Base-by-base conservation (phyloP, 2,329 filamentous ascomycete genomes). In the Golovinomyces cichoracearum region DNA sequence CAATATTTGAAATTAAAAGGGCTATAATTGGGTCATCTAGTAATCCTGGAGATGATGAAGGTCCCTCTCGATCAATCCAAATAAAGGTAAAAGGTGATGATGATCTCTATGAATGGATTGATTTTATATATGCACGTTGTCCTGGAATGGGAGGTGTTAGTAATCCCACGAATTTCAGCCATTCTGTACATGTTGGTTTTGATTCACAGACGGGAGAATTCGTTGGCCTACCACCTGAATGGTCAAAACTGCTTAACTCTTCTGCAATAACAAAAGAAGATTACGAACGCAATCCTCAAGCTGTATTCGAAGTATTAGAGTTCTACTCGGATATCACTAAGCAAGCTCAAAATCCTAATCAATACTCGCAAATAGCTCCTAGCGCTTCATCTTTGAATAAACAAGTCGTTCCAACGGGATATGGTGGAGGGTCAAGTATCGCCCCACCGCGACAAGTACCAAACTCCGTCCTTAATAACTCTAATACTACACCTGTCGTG, bases 191-290 rank as follows among this genome's bases (percentile, higher is more conserved):
- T 62, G 90, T 98, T 55, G 90, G 90, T 51, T 98, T 95, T 61
- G 90, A 98, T 62, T 85, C 88, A 23, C 80, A 85, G 57, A 93
- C 84, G 2, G 90, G 90, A 54, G 85, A 90, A 56, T 98, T 98
- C 59, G 84, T 93, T 45, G 90, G 90, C 35, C 65, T 98, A 56
- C 90, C 90, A 1, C 79, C 84, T 4, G 90, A 98, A 67, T 98
- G 90, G 90, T 90, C 93, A 60, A 92, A 92, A 64, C 71, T 98
- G 47, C 71, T 98, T 55, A 95, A 90, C 59, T 86, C 85, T 7
- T 95, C 90, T 2, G 90, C 90, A 50, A 90, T 98, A 59, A 95
- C 90, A 51, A 93, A 94, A 65, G 90, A 98, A 59, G 90, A 98
- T 62, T 95, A 95, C 64, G 84, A 93, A 65, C 86, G 90, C 60